Evolutionary conservation across 176 grass and related monocot genomes (phyloP), one percentile per base, ranked within the genome.

Genomic region (Hordeum marinum): DNA sequence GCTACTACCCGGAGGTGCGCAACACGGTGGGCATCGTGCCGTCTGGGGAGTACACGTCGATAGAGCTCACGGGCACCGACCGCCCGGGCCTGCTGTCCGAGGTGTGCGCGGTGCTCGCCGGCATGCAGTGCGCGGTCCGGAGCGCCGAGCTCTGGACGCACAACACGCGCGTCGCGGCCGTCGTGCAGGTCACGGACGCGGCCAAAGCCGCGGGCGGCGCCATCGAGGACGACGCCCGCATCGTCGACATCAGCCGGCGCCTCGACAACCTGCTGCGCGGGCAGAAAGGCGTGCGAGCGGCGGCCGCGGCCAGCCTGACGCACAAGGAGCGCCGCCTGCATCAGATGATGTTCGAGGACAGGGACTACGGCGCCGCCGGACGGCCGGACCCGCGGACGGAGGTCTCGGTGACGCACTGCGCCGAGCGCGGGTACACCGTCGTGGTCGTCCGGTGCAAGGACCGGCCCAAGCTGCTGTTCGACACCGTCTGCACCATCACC

Each of bases 81-180:
- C 83, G 92, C 3, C 95, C 92, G 4, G 95, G 95, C 9, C 87
- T 97, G 24, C 90, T 97, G 7, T 97, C 95, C 0, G 95, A 97
- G 71, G 91, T 97, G 32, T 94, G 90, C 78, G 92, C 90, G 3
- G 95, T 97, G 75, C 92, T 97, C 24, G 35, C 84, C 18, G 69
- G 66, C 58, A 69, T 83, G 73, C 79, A 80, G 27, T 97, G 87
- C 58, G 90, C 86, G 8, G 90, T 97, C 26, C 77, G 29, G 21
- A 91, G 83, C 81, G 92, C 92, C 14, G 90, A 94, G 79, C 74
- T 97, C 12, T 97, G 95, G 95, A 97, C 95, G 40, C 95, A 97
- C 90, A 97, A 94, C 77, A 86, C 86, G 6, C 90, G 87, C 50
- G 89, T 91, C 21, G 95, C 95, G 0, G 90, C 95, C 45, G 92